A percentile compares a stretch with the other conserved stretches of the same genome.
Evolutionary conservation across 306 rosid species (phyloP).

Genomic region (Ceratonia siliqua): DNA sequence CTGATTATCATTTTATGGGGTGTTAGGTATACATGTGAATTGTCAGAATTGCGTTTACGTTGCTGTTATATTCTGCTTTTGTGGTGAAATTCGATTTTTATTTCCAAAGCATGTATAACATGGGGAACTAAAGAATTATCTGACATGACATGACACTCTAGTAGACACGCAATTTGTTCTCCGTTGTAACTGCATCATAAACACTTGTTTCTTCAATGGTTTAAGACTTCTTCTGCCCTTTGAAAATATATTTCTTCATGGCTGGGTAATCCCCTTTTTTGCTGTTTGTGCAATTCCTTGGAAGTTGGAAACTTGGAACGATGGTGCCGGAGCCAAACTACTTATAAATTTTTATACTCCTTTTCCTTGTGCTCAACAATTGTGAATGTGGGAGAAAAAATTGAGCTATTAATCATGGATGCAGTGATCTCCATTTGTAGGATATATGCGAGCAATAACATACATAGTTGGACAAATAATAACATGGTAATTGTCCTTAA

Average conservation of each 20-base stretch:
- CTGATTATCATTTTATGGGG: background rate
- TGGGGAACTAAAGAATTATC: background rate
- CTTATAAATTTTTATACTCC: background rate
- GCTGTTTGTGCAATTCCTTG: slow-evolving; percentile 20
- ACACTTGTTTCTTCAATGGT: background rate
- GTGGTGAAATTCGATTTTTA: background rate
- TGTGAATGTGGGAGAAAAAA: slow-evolving; percentile 5
- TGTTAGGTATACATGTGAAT: slow-evolving; percentile 9
- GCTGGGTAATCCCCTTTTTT: background rate
- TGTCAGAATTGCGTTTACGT: slow-evolving; percentile 12
- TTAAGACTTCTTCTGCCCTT: background rate
- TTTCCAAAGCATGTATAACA: background rate
- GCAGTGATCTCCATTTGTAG: slow-evolving; percentile 18
- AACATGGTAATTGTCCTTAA: background rate
- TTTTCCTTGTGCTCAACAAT: background rate
- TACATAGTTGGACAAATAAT: slow-evolving; percentile 4
- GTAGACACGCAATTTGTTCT: background rate
- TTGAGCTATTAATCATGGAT: background rate
- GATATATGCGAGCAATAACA: background rate
- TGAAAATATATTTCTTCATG: background rate
- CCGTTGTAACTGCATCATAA: background rate
- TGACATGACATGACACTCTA: background rate
- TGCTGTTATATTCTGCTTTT: background rate
- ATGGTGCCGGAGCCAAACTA: slow-evolving; percentile 3
- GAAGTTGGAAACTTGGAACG: background rate